phyloP scores from a whole-genome alignment of 345 rosid species.

The Brassica juncea region DNA sequence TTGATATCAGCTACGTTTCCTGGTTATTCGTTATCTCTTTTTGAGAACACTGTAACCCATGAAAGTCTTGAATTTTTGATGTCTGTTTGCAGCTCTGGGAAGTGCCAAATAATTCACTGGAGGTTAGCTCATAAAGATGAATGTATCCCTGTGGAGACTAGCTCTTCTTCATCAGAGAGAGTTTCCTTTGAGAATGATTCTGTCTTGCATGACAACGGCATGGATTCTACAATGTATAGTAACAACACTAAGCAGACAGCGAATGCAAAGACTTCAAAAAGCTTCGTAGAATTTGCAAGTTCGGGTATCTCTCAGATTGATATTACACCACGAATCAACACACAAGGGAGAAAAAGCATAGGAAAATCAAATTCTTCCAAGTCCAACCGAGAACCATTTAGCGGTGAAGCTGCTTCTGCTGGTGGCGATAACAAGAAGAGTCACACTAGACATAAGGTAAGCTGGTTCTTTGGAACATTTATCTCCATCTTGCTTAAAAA shows the following conservation, averaged over 20 bases:
- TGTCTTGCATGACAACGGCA: constrained; percentile 18
- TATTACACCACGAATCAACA: constrained; percentile 42
- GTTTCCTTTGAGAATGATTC: constrained; percentile 45
- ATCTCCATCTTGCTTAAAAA: background rate
- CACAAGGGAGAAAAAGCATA: constrained; percentile 47
- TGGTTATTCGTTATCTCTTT: background rate
- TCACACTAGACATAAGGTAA: constrained; percentile 54
- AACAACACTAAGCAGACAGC: constrained; percentile 38
- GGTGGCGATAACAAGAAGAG: constrained; percentile 41
- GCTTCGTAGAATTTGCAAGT: constrained; percentile 29
- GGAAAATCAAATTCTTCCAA: constrained; percentile 46
- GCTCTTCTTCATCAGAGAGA: constrained; percentile 41
- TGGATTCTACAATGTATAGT: constrained; percentile 36
- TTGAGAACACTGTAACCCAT: background rate
- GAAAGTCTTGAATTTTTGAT: background rate
- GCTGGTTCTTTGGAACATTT: background rate
- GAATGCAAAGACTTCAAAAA: constrained; percentile 38
- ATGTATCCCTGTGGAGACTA: constrained; percentile 52
- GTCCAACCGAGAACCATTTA: constrained; percentile 46
- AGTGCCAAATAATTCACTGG: constrained; percentile 95
- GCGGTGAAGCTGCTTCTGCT: constrained; percentile 24
- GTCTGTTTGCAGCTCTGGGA: constrained; percentile 67
- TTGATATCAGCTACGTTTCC: background rate
- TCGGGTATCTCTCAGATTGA: constrained; percentile 43
- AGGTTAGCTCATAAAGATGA: constrained; percentile 76